These are phyloP conservation scores for Mortierella sp. DNA, from an alignment of 371 early-diverging fungal species.

Conservation along the genomic window DNA sequence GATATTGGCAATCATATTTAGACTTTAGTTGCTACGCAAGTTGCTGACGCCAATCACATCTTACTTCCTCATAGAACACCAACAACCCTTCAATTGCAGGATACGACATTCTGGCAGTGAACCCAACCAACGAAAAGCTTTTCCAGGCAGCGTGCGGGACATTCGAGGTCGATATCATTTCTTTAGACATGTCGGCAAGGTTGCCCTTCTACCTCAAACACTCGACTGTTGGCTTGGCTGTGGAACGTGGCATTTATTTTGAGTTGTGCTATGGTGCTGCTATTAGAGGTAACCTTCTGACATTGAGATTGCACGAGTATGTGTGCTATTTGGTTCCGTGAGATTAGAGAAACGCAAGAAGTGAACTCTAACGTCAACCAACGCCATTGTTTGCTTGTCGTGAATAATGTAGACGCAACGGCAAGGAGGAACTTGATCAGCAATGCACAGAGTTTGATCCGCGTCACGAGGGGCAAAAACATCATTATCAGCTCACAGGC, in stretches of 20 bases:
- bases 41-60: neutral
- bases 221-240: constrained; percentile 77
- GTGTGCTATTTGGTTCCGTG: no score
- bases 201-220: constrained; percentile 82
- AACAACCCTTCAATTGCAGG: constrained; percentile 64
- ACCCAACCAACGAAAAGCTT: constrained; percentile 83
- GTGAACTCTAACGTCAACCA: neutral
- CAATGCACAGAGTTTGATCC: constrained; percentile 83
- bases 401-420: constrained; percentile 61
- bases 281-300: constrained; percentile 68
- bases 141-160: constrained; percentile 84
- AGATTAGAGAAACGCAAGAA: neutral
- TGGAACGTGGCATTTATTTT: constrained; percentile 87
- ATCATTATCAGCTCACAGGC: constrained; percentile 92
- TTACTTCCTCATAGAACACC: constrained; percentile 57
- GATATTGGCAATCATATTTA: no score
- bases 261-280: constrained; percentile 89
- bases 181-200: constrained; percentile 84
- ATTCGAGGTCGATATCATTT: constrained; percentile 91
- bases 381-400: neutral
- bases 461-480: constrained; percentile 89
- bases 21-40: neutral
- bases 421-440: constrained; percentile 77
- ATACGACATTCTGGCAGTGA: constrained; percentile 90
- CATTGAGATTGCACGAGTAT: neutral